Base-by-base conservation (phyloP, 306 rosid species). In the Adenanthera pavonina region DNA sequence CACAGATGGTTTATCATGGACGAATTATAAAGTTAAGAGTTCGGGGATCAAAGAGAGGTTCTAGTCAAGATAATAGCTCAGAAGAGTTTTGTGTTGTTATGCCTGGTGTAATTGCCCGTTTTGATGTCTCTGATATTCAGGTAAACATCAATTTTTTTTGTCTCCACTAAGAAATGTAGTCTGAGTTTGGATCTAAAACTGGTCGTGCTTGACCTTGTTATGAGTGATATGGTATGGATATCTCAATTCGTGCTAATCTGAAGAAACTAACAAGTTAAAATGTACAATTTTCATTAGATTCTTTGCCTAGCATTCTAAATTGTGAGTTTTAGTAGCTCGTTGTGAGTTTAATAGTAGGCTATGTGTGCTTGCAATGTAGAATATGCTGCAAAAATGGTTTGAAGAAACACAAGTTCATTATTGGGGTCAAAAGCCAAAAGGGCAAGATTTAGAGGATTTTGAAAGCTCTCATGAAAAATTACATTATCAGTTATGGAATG, bases 31-130 rank as follows among this genome's bases (percentile, higher is more conserved):
- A 94, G 88, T 82, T 95, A 77, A 90, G 98, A 84, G 93, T 95
- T 54, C 94, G 93, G 8, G 96, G 99, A 84, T 87, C 93, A 10
- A 95, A 93, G 86, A 93, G 92, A 83, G 98, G 90, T 76, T 85
- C 92, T 86, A 89, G 77, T 73, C 91, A 93, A 76, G 98, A 89
- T 51, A 76, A 91, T 65, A 92, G 94, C 59, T 87, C 92, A 0
- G 98, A 93, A 89, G 99, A 95, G 89, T 94, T 93, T 85, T 93
- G 94, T 73, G 82, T 89, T 75, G 88, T 92, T 54, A 86, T 93
- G 94, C 90, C 92, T 0, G 94, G 99, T 15, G 92, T 91, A 6
- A 82, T 95, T 83, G 97, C 94, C 33, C 99, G 99, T 71, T 87
- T 89, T 75, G 97, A 92, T 84, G 93, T 95, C 59, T 89, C 92